Evolutionary conservation across 2,329 filamentous ascomycete genomes (phyloP), one percentile per base, ranked within the genome.

Genomic region (Claviceps arundinis): DNA sequence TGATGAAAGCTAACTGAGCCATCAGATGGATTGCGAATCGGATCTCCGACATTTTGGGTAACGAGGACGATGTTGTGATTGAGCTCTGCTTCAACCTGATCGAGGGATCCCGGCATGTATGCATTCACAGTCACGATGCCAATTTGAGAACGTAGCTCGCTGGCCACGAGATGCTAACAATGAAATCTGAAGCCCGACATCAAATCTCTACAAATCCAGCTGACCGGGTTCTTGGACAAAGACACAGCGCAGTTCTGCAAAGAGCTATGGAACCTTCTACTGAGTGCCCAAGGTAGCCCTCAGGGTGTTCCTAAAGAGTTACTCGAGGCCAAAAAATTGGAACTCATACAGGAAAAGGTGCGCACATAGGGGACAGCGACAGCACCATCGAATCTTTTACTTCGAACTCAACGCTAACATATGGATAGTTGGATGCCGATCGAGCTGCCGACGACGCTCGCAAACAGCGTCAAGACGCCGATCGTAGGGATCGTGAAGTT

Each of bases 331-430:
- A 98, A 98, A 75, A 98, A 97, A 70, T 72, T 87, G 45, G 93
- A 98, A 68, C 74, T 98, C 47, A 88, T 93, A 56, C 89, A 96
- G 68, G 89, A 96, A 69, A 95, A 95, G 84, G 91, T 94, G 66
- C 37, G 66, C 38, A 64, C 42, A 26, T 8, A 13, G 14, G 8
- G 30, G 9, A 34, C 9, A 34, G n/a, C 30, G 26, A 24, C 9
- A 11, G 26, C 4, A 13, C n/a, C 16, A 16, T 17, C 34, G 4
- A 22, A 19, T 34, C 24, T 16, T 5, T 47, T 41, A 3, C 41
- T 26, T 3, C 14, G 9, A 5, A 24, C 19, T 6, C 17, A 3
- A 9, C 52, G 47, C 55, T 60, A 22, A 57, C 19, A 5, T 11
- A 16, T 16, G 6, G 52, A 34, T 46, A 90, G 89, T 81, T 89